Conservation (phyloP, 495 filamentous ascomycete species). For the Pseudoneurospora amorphoporcata region DNA sequence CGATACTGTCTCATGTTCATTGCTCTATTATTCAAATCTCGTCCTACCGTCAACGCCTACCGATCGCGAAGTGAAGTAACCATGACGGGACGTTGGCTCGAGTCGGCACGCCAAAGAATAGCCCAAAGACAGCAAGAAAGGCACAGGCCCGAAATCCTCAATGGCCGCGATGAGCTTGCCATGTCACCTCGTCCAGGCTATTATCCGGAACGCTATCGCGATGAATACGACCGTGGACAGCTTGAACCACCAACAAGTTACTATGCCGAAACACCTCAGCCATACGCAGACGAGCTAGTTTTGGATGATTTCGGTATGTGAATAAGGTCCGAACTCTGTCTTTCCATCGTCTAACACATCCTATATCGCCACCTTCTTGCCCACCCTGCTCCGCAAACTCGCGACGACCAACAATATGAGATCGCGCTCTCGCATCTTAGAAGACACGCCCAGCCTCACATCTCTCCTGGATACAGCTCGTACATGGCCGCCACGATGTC, state of each 20-base stretch:
- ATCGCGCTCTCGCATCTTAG: constrained; percentile 1
- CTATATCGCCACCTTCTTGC: constrained; percentile 14
- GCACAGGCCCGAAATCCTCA: background rate
- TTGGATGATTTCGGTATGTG: constrained; percentile 26
- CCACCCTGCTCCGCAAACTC: background rate
- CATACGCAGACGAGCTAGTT: constrained; percentile 7
- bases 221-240: background rate
- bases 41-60: background rate
- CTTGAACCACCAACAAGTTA: background rate
- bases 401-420: background rate
- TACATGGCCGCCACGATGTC: background rate
- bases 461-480: background rate
- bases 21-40: background rate
- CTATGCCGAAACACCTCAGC: background rate
- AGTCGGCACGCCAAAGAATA: background rate
- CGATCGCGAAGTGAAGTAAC: background rate
- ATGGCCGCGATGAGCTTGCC: background rate
- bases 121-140: background rate
- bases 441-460: background rate
- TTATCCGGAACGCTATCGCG: background rate
- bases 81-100: background rate
- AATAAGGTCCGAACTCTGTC: background rate
- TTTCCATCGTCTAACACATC: background rate
- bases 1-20: background rate
- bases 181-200: background rate